A percentile compares a stretch with the other conserved stretches of the same genome.
These are phyloP conservation scores for Colletotrichum theobromicola DNA, from an alignment of 2,329 filamentous ascomycete genomes.

Conservation along the genomic window DNA sequence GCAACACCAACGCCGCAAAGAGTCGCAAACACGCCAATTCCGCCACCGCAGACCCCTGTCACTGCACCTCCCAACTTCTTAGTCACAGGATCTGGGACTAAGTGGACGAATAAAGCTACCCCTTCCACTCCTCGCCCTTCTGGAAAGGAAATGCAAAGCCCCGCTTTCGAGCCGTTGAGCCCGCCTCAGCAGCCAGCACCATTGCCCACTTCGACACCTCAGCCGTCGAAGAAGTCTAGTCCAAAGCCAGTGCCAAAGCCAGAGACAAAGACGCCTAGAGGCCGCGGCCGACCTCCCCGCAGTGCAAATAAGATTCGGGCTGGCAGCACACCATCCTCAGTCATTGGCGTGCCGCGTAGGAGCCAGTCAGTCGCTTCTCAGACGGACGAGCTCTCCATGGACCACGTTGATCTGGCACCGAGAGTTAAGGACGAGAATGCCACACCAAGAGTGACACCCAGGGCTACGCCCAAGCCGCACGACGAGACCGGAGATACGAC, in stretches of 20 bases:
- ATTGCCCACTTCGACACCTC: slow-evolving; percentile 36
- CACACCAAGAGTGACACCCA: slow-evolving; percentile 37
- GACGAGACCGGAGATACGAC: slow-evolving; percentile 63
- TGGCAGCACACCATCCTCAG: slow-evolving; percentile 38
- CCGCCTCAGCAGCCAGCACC: slow-evolving; percentile 50
- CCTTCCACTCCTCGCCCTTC: slow-evolving; percentile 60
- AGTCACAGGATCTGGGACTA: slow-evolving; percentile 53
- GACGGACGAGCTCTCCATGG: slow-evolving; percentile 52
- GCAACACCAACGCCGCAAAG: slow-evolving; percentile 35
- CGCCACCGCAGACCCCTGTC: slow-evolving; percentile 39
- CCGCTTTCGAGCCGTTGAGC: slow-evolving; percentile 64
- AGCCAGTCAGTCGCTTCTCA: slow-evolving; percentile 53
- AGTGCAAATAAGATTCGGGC: slow-evolving; percentile 38
- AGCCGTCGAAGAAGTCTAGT: slow-evolving; percentile 37
- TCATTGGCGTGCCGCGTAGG: slow-evolving; percentile 35
- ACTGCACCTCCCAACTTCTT: slow-evolving; percentile 28
- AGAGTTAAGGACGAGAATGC: slow-evolving; percentile 65
- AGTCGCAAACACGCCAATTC: slow-evolving; percentile 32
- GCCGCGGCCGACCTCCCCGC: slow-evolving; percentile 42
- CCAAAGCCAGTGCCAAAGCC: slow-evolving; percentile 38
- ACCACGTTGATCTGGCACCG: slow-evolving; percentile 42
- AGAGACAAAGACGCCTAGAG: slow-evolving; percentile 25
- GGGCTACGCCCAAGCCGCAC: slow-evolving; percentile 45
- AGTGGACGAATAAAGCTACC: slow-evolving; percentile 62
- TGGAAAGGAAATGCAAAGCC: slow-evolving; percentile 49